These are phyloP conservation scores for Dillenia turbinata DNA, from an alignment of 164 flowering plant genomes.

Conservation along the genomic window DNA sequence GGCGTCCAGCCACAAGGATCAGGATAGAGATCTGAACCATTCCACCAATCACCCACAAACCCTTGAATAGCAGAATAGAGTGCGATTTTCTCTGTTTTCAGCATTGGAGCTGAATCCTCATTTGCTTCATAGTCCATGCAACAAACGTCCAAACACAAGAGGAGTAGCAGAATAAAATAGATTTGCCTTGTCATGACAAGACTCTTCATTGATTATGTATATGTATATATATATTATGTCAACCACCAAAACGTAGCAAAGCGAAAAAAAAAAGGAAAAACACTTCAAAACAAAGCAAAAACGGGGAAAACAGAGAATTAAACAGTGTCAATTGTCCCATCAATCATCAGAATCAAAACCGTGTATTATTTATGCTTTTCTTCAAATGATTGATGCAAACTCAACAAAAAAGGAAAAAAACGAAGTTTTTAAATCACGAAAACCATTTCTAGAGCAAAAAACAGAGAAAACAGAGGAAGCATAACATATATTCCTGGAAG, in stretches of 20 bases:
- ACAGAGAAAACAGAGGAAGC: too few relatives aligned
- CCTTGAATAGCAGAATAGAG: conserved; percentile 67
- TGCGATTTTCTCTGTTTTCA: conserved; percentile 54
- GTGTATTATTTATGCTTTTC: too few relatives aligned
- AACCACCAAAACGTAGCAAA: not conserved
- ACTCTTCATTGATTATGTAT: conserved; percentile 16
- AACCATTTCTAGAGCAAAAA: not conserved
- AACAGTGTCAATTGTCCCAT: too few relatives aligned
- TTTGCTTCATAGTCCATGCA: conserved; percentile 29
- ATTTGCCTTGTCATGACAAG: not conserved
- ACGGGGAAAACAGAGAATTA: not conserved
- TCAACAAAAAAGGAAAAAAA: too few relatives aligned
- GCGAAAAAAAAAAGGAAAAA: not conserved
- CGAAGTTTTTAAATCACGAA: not conserved
- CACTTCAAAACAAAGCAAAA: not conserved
- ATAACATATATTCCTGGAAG: not conserved
- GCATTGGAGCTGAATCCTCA: conserved; percentile 54
- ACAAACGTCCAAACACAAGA: conserved; percentile 15
- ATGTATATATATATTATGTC: too few relatives aligned
- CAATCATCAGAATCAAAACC: too few relatives aligned
- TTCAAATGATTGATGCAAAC: too few relatives aligned
- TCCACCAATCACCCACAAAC: conserved; percentile 77
- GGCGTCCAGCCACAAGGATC: conserved; percentile 99
- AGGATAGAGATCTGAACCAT: conserved; percentile 89
- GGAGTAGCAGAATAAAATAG: conserved; percentile 15